Base-by-base conservation (phyloP, 2,329 filamentous ascomycete genomes). In the Coniochaeta sp. region DNA sequence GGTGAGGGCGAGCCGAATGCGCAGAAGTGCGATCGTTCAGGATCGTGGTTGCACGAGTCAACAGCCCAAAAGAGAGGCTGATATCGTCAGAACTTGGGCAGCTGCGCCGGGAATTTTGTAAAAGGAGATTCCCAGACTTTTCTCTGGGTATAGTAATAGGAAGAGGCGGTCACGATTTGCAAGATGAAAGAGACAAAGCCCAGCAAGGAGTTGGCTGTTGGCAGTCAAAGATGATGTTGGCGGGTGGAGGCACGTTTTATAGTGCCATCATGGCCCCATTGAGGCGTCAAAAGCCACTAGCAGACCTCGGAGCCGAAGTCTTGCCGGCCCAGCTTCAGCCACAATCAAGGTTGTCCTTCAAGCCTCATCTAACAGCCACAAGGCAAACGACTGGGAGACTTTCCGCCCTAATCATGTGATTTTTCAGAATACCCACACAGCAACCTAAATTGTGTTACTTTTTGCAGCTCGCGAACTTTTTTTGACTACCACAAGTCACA, bases 391-490 rank as follows among this genome's bases (percentile, higher is more conserved):
- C 47, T n/a, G n/a, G n/a, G n/a, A n/a, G n/a, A n/a, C n/a, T n/a
- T 52, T 52, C 30, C 55, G 55, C 55, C 55, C 55, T 57, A 57
- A 57, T 57, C 55, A 57, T 57, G 55, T 57, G 55, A 57, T 16
- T 28, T 9, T 28, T n/a, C 50, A 3, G 3, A 36, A 32, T 36
- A 34, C 26, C 50, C 50, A 55, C 50, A 55, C 50, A 44, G 34
- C 30, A 12, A n/a, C n/a, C n/a, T n/a, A 57, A 24, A 57, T 40
- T 57, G 55, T 30, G 50, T 34, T 34, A 30, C 55, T 26, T 30
- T 42, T 57, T 44, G 55, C 26, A 44, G 26, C 17, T 40, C 40
- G 40, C 58, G 59, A 68, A 69, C 67, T 70, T 71, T 70, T 71
- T 70, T 70, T 6, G 16, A 56, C 28, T 61, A 55, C 26, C 6